Conservation (phyloP, 2,329 filamentous ascomycete species). For the Trichoderma arundinaceum region DNA sequence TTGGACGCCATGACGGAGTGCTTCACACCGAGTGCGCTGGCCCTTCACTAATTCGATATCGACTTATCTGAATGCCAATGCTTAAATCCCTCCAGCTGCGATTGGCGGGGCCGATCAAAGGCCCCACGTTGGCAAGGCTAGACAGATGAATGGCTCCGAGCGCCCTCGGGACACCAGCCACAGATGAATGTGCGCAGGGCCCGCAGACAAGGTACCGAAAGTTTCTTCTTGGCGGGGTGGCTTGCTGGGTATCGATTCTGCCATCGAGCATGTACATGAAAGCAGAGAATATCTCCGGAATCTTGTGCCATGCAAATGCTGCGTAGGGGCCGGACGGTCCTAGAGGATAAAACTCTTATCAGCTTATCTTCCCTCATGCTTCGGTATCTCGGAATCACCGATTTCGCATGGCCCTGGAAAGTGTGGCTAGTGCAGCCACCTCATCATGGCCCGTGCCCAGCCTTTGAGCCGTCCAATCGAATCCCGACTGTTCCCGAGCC, state of each 20-base stretch:
- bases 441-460: neutral
- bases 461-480: constrained; percentile 17
- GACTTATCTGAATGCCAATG: constrained; percentile 8
- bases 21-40: neutral
- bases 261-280: neutral
- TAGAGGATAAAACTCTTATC: neutral
- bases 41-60: constrained; percentile 17
- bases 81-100: constrained; percentile 2
- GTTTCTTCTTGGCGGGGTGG: neutral
- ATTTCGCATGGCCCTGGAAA: constrained; percentile 4
- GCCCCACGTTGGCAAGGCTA: constrained; percentile 29
- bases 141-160: constrained; percentile 28
- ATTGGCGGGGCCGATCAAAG: constrained; percentile 21
- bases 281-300: neutral
- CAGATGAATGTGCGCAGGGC: neutral
- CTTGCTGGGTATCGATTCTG: too few species aligned
- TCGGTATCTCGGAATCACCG: constrained; percentile 15
- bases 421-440: constrained; percentile 27
- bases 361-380: neutral
- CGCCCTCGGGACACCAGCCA: constrained; percentile 26
- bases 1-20: neutral
- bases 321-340: neutral
- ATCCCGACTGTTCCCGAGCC: constrained; percentile 30
- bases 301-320: neutral
- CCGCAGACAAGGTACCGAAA: neutral